A percentile compares a stretch with the other conserved stretches of the same genome.
Conservation (phyloP, 306 rosid genomes). For the Vachellia collinsii region DNA sequence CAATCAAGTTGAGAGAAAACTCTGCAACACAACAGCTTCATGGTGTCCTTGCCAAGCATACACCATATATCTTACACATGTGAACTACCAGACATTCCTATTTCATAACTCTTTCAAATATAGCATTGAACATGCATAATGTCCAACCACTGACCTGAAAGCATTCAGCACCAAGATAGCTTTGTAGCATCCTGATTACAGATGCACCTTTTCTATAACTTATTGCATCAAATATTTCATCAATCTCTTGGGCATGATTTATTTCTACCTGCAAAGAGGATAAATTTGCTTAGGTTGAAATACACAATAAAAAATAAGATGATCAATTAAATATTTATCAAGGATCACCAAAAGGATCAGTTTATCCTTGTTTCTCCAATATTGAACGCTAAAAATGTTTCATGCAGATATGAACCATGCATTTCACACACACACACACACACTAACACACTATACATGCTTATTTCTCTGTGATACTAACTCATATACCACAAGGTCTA, state of each 20-base stretch:
- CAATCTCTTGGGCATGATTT: slow-evolving; percentile 87
- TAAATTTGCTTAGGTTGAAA: slow-evolving; percentile 32
- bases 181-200: slow-evolving; percentile 92
- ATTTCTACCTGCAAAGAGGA: slow-evolving; percentile 75
- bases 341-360: not conserved
- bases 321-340: slow-evolving; percentile 12
- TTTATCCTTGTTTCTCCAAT: slow-evolving; percentile 1
- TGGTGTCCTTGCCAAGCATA: not conserved
- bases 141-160: slow-evolving; percentile 74
- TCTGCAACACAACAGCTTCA: not conserved
- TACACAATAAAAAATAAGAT: slow-evolving; percentile 2
- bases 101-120: slow-evolving; percentile 23
- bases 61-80: not conserved
- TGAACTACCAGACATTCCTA: slow-evolving; percentile 11
- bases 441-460: slow-evolving; percentile 11
- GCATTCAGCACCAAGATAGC: slow-evolving; percentile 87
- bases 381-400: not conserved
- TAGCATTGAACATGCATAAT: slow-evolving; percentile 20
- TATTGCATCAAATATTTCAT: slow-evolving; percentile 93
- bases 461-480: not conserved
- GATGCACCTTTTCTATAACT: slow-evolving; percentile 94
- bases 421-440: not conserved
- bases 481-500: slow-evolving; percentile 18
- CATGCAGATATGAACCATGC: not conserved
- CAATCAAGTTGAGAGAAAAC: slow-evolving; percentile 3